phyloP scores from a whole-genome alignment of 257 asterid genomes.

The Jaltomata sinuosa region DNA sequence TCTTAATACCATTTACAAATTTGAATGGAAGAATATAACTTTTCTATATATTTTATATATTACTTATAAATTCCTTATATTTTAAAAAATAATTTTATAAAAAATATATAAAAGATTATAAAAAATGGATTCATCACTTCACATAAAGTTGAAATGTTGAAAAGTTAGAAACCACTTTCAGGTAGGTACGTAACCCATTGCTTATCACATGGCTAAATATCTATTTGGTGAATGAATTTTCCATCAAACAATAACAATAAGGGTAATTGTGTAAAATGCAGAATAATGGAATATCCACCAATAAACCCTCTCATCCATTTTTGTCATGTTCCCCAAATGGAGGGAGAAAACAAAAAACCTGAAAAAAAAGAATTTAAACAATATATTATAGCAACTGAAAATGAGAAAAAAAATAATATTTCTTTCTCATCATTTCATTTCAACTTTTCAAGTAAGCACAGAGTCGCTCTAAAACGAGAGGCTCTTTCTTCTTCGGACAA shows the following conservation, averaged over 20 bases:
- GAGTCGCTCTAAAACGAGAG: background rate
- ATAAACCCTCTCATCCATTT: background rate
- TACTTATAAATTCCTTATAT: too few species aligned
- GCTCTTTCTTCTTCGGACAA: background rate
- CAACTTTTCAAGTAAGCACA: constrained; percentile 1
- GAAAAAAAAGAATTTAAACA: background rate
- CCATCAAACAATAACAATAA: background rate
- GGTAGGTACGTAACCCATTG: background rate
- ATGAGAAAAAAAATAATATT: background rate
- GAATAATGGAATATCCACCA: background rate
- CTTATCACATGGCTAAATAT: background rate
- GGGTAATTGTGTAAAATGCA: background rate
- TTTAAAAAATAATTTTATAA: too few species aligned
- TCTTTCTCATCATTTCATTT: background rate
- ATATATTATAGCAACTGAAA: too few species aligned
- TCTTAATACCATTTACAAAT: too few species aligned
- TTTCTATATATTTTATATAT: too few species aligned
- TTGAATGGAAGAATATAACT: too few species aligned
- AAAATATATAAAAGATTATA: too few species aligned
- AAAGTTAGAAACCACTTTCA: background rate
- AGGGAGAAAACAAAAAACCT: background rate
- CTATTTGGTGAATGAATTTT: background rate
- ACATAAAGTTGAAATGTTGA: background rate
- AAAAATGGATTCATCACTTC: too few species aligned
- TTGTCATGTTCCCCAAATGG: background rate